Conservation (phyloP, 2,329 filamentous ascomycete species). For the Fusarium domesticum region DNA sequence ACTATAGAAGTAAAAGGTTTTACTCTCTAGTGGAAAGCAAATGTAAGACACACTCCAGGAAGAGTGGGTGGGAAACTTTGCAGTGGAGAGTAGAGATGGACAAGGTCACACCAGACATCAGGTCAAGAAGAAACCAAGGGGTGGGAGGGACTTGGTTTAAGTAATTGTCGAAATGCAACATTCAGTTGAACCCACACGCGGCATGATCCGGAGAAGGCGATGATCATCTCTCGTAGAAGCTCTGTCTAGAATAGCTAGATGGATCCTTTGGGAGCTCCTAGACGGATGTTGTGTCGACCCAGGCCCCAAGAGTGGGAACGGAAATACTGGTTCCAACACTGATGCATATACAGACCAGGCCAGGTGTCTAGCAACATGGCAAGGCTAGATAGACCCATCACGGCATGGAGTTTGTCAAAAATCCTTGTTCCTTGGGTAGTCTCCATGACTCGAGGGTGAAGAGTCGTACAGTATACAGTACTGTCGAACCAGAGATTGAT, state of each 20-base stretch:
- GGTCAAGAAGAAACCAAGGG: not conserved
- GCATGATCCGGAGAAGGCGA: constrained; percentile 3
- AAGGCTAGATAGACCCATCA: not conserved
- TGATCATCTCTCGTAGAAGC: constrained; percentile 6
- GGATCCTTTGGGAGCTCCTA: constrained; percentile 1
- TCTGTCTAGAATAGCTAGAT: constrained; percentile 6
- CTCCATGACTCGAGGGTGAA: too few species aligned
- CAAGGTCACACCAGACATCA: not conserved
- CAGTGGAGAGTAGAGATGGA: not conserved
- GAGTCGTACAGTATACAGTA: too few species aligned
- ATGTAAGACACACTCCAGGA: not conserved
- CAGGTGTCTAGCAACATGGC: not conserved
- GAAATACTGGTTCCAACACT: not conserved
- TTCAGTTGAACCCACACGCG: not conserved
- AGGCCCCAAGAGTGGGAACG: not conserved
- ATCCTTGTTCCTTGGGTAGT: too few species aligned
- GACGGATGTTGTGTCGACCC: not conserved
- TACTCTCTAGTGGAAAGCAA: too few species aligned
- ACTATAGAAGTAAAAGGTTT: not conserved
- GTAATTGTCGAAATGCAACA: not conserved
- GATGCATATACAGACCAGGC: too few species aligned
- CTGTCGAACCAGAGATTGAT: not conserved
- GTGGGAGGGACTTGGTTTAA: not conserved
- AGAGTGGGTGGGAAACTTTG: not conserved
- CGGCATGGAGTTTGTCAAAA: not conserved